These are phyloP conservation scores for Amoeboradix gromovi DNA, from an alignment of 371 early-diverging fungal genomes.

Conservation along the genomic window DNA sequence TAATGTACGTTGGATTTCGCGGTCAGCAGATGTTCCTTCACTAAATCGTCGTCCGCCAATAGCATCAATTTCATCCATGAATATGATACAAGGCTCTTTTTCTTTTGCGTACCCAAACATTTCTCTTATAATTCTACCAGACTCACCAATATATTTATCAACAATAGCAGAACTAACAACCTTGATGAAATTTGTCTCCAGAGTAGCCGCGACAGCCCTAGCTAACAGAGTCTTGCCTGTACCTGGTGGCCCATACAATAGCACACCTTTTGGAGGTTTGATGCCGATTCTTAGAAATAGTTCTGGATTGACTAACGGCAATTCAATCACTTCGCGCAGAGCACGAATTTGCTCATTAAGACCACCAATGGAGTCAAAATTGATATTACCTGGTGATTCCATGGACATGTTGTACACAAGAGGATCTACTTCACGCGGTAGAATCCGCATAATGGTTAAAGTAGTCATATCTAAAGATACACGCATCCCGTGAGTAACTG, in stretches of 20 bases:
- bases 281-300: constrained; percentile 93
- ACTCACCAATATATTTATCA: constrained; percentile 98
- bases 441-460: constrained; percentile 90
- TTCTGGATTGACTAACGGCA: constrained; percentile 96
- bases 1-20: constrained; percentile 96
- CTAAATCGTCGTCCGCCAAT: constrained; percentile 97
- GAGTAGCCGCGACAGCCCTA: constrained; percentile 81
- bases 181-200: constrained; percentile 89
- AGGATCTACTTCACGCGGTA: constrained; percentile 97
- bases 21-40: constrained; percentile 95
- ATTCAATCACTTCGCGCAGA: constrained; percentile 90
- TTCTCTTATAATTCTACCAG: constrained; percentile 81
- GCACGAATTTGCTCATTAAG: constrained; percentile 90
- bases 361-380: constrained; percentile 95
- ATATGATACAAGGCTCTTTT: constrained; percentile 98
- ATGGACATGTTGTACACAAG: constrained; percentile 95
- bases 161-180: constrained; percentile 90
- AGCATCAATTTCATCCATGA: constrained; percentile 99
- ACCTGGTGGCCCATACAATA: constrained; percentile 96
- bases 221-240: constrained; percentile 50
- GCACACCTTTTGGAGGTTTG: constrained; percentile 90
- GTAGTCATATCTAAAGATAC: constrained; percentile 99
- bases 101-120: constrained; percentile 98
- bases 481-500: constrained; percentile 76
- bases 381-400: constrained; percentile 80